These are phyloP conservation scores for Claviceps humidiphila DNA, from an alignment of 2,329 filamentous ascomycete species.

Conservation along the genomic window DNA sequence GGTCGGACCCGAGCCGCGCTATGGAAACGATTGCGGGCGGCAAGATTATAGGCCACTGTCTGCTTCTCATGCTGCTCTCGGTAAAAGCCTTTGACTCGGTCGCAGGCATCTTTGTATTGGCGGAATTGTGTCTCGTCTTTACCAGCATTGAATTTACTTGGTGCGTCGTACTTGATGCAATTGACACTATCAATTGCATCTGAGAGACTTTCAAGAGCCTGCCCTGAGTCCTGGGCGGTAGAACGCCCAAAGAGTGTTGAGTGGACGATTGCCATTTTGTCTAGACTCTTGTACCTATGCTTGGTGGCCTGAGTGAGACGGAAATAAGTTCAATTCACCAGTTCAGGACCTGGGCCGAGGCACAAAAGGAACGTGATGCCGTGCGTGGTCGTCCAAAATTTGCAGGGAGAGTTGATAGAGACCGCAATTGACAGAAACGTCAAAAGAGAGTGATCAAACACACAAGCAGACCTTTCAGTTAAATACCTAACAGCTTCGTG, in stretches of 20 bases:
- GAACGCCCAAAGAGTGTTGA: slow-evolving; percentile 11
- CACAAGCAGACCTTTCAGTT: not conserved
- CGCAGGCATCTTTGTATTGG: slow-evolving; percentile 71
- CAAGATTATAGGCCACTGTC: slow-evolving; percentile 73
- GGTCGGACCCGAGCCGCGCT: slow-evolving; percentile 46
- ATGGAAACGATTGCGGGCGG: slow-evolving; percentile 49
- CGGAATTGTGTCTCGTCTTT: slow-evolving; percentile 75
- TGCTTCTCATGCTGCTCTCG: slow-evolving; percentile 57
- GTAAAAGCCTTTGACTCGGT: slow-evolving; percentile 81
- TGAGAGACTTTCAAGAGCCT: slow-evolving; percentile 34
- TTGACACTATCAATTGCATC: slow-evolving; percentile 39
- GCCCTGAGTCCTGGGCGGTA: slow-evolving; percentile 9
- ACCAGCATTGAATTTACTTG: slow-evolving; percentile 55
- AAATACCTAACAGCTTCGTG: not conserved
- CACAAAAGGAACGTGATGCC: not conserved
- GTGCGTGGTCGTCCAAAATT: not conserved
- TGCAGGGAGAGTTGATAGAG: not conserved
- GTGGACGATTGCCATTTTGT: slow-evolving; percentile 13
- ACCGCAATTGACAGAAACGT: not conserved
- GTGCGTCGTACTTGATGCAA: slow-evolving; percentile 32
- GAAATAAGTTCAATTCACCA: not conserved
- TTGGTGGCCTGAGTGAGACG: not conserved
- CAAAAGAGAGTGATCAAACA: not conserved
- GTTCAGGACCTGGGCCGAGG: not conserved
- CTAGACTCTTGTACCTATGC: not conserved